Evolutionary conservation across 768 basidiomycete genomes (phyloP), one percentile per base, ranked within the genome.

Genomic region (Mycena rebaudengoi): DNA sequence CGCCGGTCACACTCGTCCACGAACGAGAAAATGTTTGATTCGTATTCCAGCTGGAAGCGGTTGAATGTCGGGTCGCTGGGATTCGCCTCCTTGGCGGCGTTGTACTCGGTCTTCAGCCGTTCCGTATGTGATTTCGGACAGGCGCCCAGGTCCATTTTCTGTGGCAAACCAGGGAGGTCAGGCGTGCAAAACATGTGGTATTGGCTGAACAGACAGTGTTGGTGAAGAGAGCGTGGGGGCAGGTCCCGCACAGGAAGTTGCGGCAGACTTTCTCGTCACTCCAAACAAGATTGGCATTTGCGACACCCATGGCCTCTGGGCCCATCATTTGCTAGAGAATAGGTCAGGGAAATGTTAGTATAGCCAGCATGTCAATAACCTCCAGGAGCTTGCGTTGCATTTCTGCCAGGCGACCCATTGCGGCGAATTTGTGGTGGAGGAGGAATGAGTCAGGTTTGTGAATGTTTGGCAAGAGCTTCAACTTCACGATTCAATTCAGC

Each of bases 71-170:
- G 91, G 74, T 95, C 90, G 68, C 76, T 86, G 0, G 95, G 90
- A 71, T 84, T 87, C 23, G 86, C 86, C 70, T 93, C 91, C 57
- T 87, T 88, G 37, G 91, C 92, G 20, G 89, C 88, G 60, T 91
- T 76, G 78, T 91, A 99, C 69, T 98, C 95, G 14, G 90, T 91
- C 78, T 96, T 96, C 68, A 98, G 84, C 52, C 95, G 89, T 70
- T 97, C 96, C 7, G 94, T 95, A 76, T 99, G 98, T 26, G 95
- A 92, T 75, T 97, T 96, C 5, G 98, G 95, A 76, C 98, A 99
- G 46, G 95, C 93, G 25, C 98, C 98, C 20, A 99, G 83, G 78
- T 99, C 98, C 97, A 99, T 99, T 97, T 98, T 98, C 97, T 97
- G 75, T 8, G 4, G 13, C 12, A 14, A 14, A 35, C 21, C 20